Conservation (phyloP, 768 basidiomycete genomes). For the Agaricus sinodeliciosus region DNA sequence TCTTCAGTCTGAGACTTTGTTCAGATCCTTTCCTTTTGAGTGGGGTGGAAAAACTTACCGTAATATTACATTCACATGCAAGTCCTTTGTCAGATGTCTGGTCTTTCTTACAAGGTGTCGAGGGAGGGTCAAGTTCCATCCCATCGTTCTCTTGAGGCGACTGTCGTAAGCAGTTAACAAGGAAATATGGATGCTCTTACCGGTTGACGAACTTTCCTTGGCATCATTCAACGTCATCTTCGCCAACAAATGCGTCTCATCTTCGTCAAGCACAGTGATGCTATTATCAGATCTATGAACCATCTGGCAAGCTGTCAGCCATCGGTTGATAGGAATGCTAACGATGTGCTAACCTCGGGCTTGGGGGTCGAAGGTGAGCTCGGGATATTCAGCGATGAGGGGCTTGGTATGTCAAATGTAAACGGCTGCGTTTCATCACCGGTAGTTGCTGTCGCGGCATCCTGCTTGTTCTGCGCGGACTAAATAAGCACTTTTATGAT, state of each 20-base stretch:
- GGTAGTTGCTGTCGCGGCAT: slow-evolving; percentile 12
- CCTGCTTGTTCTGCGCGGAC: slow-evolving; percentile 12
- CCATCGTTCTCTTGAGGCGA: neutral
- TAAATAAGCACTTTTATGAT: neutral
- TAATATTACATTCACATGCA: slow-evolving; percentile 66
- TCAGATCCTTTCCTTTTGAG: neutral
- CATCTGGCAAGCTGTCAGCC: neutral
- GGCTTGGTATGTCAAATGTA: neutral
- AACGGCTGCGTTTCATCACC: slow-evolving; percentile 49
- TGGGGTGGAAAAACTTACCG: slow-evolving; percentile 28
- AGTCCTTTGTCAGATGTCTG: slow-evolving; percentile 29
- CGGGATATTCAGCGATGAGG: neutral
- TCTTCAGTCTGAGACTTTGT: slow-evolving; percentile 46
- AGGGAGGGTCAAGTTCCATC: neutral
- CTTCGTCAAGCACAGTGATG: neutral
- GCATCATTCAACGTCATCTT: slow-evolving; percentile 5
- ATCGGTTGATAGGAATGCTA: neutral
- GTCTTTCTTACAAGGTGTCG: neutral
- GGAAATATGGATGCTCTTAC: neutral
- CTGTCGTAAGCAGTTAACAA: neutral
- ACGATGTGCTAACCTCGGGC: neutral
- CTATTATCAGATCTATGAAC: neutral
- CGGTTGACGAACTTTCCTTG: neutral
- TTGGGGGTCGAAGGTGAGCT: neutral
- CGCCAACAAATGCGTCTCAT: slow-evolving; percentile 3